Percentiles rank a stretch among this genome's conserved stretches.
phyloP scores from a whole-genome alignment of 1,284 basidiomycete genomes.

The Marasmius tenuissimus region DNA sequence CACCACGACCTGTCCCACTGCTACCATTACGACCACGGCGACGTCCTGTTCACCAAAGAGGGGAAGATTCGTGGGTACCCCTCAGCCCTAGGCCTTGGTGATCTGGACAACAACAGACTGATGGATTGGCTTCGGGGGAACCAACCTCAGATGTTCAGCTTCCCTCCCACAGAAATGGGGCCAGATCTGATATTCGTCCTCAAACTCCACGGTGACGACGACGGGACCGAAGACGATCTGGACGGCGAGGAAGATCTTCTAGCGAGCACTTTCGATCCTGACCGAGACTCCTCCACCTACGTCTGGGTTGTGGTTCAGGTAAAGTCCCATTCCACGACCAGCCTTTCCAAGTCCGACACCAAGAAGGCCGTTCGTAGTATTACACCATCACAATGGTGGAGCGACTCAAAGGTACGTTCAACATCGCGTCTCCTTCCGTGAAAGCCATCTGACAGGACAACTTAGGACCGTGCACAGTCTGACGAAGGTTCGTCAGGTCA shows the following conservation, averaged over 20 bases:
- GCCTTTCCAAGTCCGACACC: no score
- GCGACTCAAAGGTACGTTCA: no score
- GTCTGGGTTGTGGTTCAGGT: slow-evolving; percentile 2
- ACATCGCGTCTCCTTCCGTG: no score
- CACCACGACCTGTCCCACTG: neutral
- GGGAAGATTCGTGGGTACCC: neutral
- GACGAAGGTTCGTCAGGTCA: neutral
- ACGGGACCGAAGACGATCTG: no score
- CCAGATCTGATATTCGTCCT: slow-evolving; percentile 2
- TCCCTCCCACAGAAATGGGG: neutral
- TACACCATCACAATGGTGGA: neutral
- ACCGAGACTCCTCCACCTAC: neutral
- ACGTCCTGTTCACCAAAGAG: neutral
- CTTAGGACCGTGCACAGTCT: neutral
- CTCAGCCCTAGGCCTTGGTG: neutral
- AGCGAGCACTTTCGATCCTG: no score
- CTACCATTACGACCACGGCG: neutral
- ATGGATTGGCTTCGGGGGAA: neutral
- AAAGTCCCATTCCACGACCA: neutral
- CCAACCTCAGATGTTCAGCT: neutral
- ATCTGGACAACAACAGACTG: neutral
- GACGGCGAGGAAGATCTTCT: no score
- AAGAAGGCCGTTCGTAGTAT: neutral
- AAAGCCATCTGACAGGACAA: no score
- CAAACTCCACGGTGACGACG: neutral